Base-by-base conservation (phyloP, 106 monocot species). In the Dioscorea dumetorum region DNA sequence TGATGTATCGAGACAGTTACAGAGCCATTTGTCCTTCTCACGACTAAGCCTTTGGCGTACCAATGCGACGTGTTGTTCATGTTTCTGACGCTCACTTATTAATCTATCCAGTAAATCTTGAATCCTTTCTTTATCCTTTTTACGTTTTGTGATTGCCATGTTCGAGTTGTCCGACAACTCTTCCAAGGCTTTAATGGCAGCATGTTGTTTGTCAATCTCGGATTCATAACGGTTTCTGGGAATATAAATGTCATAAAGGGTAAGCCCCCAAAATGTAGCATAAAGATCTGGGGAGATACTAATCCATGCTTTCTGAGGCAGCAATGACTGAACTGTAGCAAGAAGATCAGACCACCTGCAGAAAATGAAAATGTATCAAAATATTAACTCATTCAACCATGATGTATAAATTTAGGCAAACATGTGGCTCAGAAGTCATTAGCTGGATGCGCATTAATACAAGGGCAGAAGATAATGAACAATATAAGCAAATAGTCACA, bases 221-320 rank as follows among this genome's bases (percentile, higher is more conserved):
- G 89, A 70, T 52, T 87, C 88, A 68, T 99, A 99, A 50, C 99
- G 81, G 69, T 54, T 76, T 87, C 72, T 90, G 28, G 99, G 99
- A 64, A 99, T 85, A 77, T 93, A 81, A 54, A 99, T 87, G 69
- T 99, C 99, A 73, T 93, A 99, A 1, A 93, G 85, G 65, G 99
- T 93, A 53, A 99, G 80, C 9, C 99, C 99, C 99, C 99, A 99
- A 74, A 99, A 99, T 48, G 99, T 90, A 32, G 81, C 79, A 82
- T 99, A 93, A 4, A 99, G 75, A 72, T 99, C 99, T 76, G 99
- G 85, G 28, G 99, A 99, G 16, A 99, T 84, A 71, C 93, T 90
- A 72, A 90, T 99, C 90, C 93, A 93, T 28, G 90, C 72, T 85
- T 85, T 93, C 41, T 62, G 31, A 73, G 92, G 90, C 22, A 99